Evolutionary conservation across 768 basidiomycete species (phyloP), one percentile per base, ranked within the genome.

Genomic region (Psilocybe tampanensis): DNA sequence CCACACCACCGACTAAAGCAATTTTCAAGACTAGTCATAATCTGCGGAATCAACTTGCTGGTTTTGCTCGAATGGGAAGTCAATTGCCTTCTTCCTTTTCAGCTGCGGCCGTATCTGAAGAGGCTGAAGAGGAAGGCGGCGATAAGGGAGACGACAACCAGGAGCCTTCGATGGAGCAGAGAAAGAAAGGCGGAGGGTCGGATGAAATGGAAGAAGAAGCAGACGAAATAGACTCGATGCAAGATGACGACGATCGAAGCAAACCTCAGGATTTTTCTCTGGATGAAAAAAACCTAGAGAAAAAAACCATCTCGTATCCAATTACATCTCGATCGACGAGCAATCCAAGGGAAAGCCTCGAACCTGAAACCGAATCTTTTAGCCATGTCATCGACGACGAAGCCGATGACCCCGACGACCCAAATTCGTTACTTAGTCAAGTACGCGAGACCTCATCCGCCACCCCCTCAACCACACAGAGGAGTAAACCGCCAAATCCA

Each of bases 31-130:
- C 59, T 11, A 63, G 49, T n/a, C 66, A 71, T 56, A 74, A 66
- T 29, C 69, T 90, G 50, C 75, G 81, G 53, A 75, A 70, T 49
- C 78, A 69, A 49, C 64, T 92, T 55, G 76, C 72, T 43, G 78
- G 71, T 11, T 90, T 86, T 71, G 79, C 86, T 11, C 75, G 84
- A 60, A 67, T 66, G 33, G 84, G 83, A 36, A 79, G 76, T 58
- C 76, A 73, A 43, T 22, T 64, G 18, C 57, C 60, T 23, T 65
- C 60, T 4, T 62, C 45, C n/a, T 44, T 39, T 21, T 59, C 59
- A 41, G 60, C 55, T 41, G 66, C 63, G n/a, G 23, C 29, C 4
- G 15, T 18, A 18, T 50, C 53, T 23, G 24, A 44, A 44, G n/a
- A 39, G 6, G 64, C 61, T 17, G 60, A 66, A n/a, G 55, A 63